Evolutionary conservation across 345 rosid genomes (phyloP).

Genomic region (Euphorbia lathyris): DNA sequence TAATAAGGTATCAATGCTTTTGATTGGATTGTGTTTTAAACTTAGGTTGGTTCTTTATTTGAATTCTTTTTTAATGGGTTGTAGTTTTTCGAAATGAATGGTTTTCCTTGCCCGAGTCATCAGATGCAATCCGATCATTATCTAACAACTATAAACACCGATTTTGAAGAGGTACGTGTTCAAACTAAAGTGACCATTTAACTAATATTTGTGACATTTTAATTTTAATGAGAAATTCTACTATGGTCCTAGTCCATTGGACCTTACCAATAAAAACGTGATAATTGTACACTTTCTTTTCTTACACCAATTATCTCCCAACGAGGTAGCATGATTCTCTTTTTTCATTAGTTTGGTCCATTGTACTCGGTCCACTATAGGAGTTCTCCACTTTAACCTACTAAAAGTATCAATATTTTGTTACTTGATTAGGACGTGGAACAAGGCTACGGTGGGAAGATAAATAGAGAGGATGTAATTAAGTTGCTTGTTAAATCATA

Average conservation of each 20-base stretch:
- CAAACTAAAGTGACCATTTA: neutral
- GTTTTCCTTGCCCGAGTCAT: conserved; percentile 14
- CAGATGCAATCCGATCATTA: conserved; percentile 18
- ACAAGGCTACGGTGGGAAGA: conserved; percentile 4
- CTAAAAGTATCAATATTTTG: too few relatives aligned
- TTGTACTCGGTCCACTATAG: too few relatives aligned
- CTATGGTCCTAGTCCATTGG: too few relatives aligned
- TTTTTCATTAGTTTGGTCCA: too few relatives aligned
- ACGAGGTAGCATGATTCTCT: too few relatives aligned
- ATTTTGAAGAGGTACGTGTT: conserved; percentile 16
- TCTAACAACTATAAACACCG: conserved; percentile 11
- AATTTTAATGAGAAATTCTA: too few relatives aligned
- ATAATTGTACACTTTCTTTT: too few relatives aligned
- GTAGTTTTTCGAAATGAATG: conserved; percentile 16
- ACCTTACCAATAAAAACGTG: too few relatives aligned
- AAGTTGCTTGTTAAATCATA: conserved; percentile 9
- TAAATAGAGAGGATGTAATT: conserved; percentile 9
- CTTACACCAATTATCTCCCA: too few relatives aligned
- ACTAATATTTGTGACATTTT: too few relatives aligned
- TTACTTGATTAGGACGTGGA: conserved; percentile 12
- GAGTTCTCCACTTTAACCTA: too few relatives aligned
- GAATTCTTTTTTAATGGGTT: neutral
- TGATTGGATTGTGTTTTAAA: too few relatives aligned
- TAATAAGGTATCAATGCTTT: neutral
- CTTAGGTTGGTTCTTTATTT: neutral